Evolutionary conservation across 2,329 filamentous ascomycete species (phyloP).

Genomic region (Xylogone sp.): DNA sequence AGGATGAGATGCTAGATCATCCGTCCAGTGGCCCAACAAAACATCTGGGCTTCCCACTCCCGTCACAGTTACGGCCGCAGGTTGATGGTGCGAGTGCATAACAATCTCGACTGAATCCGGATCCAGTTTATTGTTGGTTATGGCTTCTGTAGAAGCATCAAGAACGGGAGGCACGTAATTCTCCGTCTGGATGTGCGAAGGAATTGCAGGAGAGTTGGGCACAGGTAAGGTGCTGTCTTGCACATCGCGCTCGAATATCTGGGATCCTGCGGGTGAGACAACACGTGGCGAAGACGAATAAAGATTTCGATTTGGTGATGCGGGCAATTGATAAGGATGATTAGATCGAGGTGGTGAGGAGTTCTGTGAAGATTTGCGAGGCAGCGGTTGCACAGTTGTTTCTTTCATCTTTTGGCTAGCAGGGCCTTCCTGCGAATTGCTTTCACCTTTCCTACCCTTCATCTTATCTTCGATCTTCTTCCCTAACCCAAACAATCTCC

Average conservation of each 20-base stretch:
- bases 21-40: slow-evolving; percentile 26
- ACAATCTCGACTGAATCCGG: slow-evolving; percentile 91
- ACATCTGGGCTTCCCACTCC: slow-evolving; percentile 38
- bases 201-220: slow-evolving; percentile 80
- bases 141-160: slow-evolving; percentile 86
- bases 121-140: slow-evolving; percentile 80
- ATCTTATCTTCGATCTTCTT: slow-evolving; percentile 54
- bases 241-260: slow-evolving; percentile 93
- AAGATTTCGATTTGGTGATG: slow-evolving; percentile 60
- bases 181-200: slow-evolving; percentile 88
- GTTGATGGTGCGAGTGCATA: slow-evolving; percentile 79
- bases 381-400: slow-evolving; percentile 20
- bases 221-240: slow-evolving; percentile 69
- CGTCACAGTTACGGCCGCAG: slow-evolving; percentile 66
- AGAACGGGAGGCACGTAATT: slow-evolving; percentile 90
- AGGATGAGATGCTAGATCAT: slow-evolving; percentile 46
- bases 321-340: slow-evolving; percentile 36
- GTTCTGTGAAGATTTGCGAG: slow-evolving; percentile 30
- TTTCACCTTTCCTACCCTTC: slow-evolving; percentile 34
- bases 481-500: slow-evolving; percentile 57
- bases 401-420: slow-evolving; percentile 14
- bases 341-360: slow-evolving; percentile 40
- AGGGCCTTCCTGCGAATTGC: not conserved
- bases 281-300: slow-evolving; percentile 69
- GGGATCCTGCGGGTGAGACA: slow-evolving; percentile 71